Evolutionary conservation across 441 rosid species (phyloP).

Genomic region (Pelargonium myrrhifolium): DNA sequence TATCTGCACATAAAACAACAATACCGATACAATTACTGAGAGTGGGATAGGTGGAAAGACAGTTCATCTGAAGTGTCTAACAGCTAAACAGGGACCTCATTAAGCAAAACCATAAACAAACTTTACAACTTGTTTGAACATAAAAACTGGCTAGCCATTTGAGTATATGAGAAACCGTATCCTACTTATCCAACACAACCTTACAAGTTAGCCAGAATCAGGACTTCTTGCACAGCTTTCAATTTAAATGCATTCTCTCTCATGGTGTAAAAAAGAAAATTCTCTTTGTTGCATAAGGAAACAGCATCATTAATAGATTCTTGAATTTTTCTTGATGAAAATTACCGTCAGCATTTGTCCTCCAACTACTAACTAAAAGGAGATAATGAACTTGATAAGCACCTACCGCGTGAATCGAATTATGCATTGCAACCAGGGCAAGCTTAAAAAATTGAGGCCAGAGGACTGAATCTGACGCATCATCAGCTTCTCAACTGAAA

Average conservation of each 20-base stretch:
- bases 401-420: too few species aligned
- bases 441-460: too few species aligned
- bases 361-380: too few species aligned
- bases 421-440: too few species aligned
- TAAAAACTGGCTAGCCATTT: neutral
- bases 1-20: conserved; percentile 38
- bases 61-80: neutral
- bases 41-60: neutral
- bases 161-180: neutral
- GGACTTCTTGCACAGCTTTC: neutral
- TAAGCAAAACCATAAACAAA: neutral
- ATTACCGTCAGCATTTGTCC: too few species aligned
- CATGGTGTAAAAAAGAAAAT: too few species aligned
- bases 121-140: neutral
- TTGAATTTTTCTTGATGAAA: too few species aligned
- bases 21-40: neutral
- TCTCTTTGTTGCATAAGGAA: too few species aligned
- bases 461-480: too few species aligned
- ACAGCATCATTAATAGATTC: too few species aligned
- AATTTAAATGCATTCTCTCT: neutral
- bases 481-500: too few species aligned
- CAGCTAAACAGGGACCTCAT: neutral
- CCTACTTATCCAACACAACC: neutral
- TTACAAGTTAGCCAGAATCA: neutral
- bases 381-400: too few species aligned